A percentile compares a stretch with the other conserved stretches of the same genome.
These are phyloP conservation scores for Pseudocercospora cruenta DNA, from an alignment of 2,329 filamentous ascomycete genomes.

Conservation along the genomic window DNA sequence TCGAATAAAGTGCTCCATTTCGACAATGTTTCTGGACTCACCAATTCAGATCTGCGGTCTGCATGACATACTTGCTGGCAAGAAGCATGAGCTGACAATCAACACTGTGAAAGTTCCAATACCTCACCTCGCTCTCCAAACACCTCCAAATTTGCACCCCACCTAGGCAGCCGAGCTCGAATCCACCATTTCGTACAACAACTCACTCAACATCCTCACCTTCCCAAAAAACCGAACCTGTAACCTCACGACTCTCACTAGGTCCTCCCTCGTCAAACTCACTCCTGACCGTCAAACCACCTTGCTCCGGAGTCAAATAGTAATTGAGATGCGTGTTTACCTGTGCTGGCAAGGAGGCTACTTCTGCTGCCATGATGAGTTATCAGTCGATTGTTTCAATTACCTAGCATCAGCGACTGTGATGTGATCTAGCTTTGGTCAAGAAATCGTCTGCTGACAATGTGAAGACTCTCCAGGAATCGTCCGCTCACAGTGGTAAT, in stretches of 20 bases:
- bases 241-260: constrained; percentile 9
- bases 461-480: not conserved
- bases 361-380: not conserved
- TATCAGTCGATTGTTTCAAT: not conserved
- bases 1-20: too few relatives aligned
- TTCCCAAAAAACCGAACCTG: too few relatives aligned
- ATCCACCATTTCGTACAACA: too few relatives aligned
- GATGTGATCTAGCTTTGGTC: not conserved
- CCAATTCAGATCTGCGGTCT: too few relatives aligned
- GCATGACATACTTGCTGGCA: too few relatives aligned
- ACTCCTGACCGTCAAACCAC: not conserved
- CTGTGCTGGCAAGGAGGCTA: not conserved
- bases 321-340: not conserved
- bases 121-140: too few relatives aligned
- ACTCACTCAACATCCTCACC: not conserved
- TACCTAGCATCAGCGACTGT: not conserved
- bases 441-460: not conserved
- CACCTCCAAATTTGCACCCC: too few relatives aligned
- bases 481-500: not conserved
- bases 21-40: too few relatives aligned
- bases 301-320: not conserved
- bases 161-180: too few relatives aligned
- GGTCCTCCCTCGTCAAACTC: not conserved
- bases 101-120: too few relatives aligned
- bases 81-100: too few relatives aligned